Conservation (phyloP, 1,139 yeast genomes). For the Debaryomyces subglobosus region DNA sequence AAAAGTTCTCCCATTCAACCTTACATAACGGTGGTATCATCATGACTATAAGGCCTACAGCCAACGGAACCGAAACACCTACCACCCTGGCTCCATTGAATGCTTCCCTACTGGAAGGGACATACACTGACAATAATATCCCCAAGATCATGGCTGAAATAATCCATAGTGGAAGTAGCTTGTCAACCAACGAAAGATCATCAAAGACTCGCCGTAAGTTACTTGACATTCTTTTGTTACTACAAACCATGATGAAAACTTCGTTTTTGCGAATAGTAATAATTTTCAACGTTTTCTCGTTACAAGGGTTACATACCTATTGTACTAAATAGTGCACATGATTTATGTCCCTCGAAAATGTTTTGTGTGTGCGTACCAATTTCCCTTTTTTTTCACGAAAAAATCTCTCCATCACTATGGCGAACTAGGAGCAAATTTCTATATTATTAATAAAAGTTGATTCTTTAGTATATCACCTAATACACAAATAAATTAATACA, state of each 20-base stretch:
- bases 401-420: conserved; percentile 2
- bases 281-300: too few species aligned
- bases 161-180: conserved; percentile 32
- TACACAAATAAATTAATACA: conserved; percentile 18
- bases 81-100: conserved; percentile 33
- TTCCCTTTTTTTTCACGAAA: background rate
- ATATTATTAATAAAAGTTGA: conserved; percentile 14
- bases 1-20: conserved; percentile 50
- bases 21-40: conserved; percentile 62
- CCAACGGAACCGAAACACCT: conserved; percentile 48
- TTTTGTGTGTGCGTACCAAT: background rate
- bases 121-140: conserved; percentile 34
- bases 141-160: conserved; percentile 33
- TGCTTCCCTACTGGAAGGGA: conserved; percentile 30
- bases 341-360: background rate
- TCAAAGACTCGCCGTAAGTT: conserved; percentile 7
- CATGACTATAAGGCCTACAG: conserved; percentile 58
- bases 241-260: background rate
- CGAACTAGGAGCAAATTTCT: conserved; percentile 1
- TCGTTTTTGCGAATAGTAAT: too few species aligned
- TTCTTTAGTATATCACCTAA: conserved; percentile 5
- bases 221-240: background rate
- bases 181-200: conserved; percentile 26
- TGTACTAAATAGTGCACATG: background rate
- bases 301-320: background rate